Evolutionary conservation across 768 basidiomycete genomes (phyloP), one percentile per base, ranked within the genome.

Genomic region (Clitopilus hobsonii): DNA sequence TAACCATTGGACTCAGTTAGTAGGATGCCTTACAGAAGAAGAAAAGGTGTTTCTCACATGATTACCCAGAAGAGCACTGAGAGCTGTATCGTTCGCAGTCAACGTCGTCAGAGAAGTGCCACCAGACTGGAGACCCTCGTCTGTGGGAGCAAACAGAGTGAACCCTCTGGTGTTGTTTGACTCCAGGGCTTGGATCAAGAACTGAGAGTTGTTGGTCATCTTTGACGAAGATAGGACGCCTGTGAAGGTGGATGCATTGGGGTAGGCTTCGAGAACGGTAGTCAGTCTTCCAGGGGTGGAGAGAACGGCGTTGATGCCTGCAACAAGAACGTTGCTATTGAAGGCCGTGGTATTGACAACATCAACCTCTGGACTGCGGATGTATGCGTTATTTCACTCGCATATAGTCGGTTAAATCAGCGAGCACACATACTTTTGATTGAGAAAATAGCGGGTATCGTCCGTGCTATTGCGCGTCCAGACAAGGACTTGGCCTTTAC

Each of bases 81-180:
- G 53, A 5, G 76, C 74, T 0, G 81, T 77, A 22, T 60, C 49
- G 60, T 88, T 89, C 23, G 71, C 62, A 29, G 68, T 57, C 54
- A 76, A 57, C 29, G 69, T 53, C 26, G 71, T 36, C 50, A 74
- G 59, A 2, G 62, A 55, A 38, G 72, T 65, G 26, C 71, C 67
- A 0, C 73, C 71, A 0, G 70, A 65, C 32, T 62, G 62, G 27
- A 88, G 53, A 5, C 81, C 86, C 5, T 67, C 66, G 60, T 85
- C 74, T 55, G 69, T 76, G 6, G 89, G 89, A 3, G 83, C 80
- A 62, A 91, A 89, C 36, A 89, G 58, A 1, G 89, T 91, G 56
- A 85, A 74, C 2, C 88, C 89, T 23, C 58, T 65, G 1, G 77
- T 61, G 14, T 32, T 67, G 1, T 67, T 61, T 28, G 60, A 41